Evolutionary conservation across 495 filamentous ascomycete species (phyloP), one percentile per base, ranked within the genome.

Genomic region (Talaromyces wortmannii): DNA sequence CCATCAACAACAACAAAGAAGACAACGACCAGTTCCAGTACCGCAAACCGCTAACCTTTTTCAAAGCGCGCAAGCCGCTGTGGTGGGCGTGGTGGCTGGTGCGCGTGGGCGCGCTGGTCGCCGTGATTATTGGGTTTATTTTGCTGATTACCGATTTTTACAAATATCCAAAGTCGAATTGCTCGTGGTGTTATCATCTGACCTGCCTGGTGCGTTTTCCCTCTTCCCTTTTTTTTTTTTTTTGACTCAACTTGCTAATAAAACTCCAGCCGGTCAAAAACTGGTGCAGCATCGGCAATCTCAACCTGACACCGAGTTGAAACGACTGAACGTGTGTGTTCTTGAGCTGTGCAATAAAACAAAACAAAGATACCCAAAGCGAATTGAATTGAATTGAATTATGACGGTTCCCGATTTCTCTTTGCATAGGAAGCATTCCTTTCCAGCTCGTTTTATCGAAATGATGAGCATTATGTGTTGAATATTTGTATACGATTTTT

Each of bases 41-140:
- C 54, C 13, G 64, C 83, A 46, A 85, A 83, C 60, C 78, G 82
- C 54, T 91, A 0, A 81, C 80, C 3, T 97, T 97, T 70, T 97
- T 98, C 77, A 90, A 89, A 66, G 90, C 89, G 17, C 79, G 94
- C 5, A 95, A 92, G 67, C 87, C 89, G 23, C 71, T 95, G 1
- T 98, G 94, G 94, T 98, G 94, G 94, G 87, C 73, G 8, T 98
- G 95, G 92, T 98, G 94, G 94, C 69, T 97, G 18, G 80, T 96
- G 12, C 78, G 94, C 8, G 88, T 82, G 7, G 90, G 79, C 6
- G 87, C 87, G n/a, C 70, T 97, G 52, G 81, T 95, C 7, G 82
- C 82, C 12, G 85, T 91, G 3, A 66, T 94, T 5, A 76, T 95
- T 50, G 85, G 84, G 5, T 94, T 97, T 61, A 90, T 96, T 60